A percentile compares a stretch with the other conserved stretches of the same genome.
phyloP scores from a whole-genome alignment of 257 asterid genomes.

The Nicotiana sylvestris region DNA sequence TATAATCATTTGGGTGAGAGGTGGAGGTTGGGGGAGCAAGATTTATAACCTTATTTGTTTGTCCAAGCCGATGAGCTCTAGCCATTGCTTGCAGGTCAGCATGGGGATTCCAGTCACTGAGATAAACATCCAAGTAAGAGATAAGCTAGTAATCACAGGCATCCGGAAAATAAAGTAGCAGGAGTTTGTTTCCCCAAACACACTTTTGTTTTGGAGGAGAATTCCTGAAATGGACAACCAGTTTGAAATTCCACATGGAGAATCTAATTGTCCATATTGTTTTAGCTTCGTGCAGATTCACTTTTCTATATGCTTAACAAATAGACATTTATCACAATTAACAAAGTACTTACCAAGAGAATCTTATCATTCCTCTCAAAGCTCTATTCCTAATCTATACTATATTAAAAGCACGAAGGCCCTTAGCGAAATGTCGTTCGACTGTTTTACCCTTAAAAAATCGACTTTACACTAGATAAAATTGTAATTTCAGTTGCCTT shows the following conservation, averaged over 20 bases:
- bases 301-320: background rate
- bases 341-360: background rate
- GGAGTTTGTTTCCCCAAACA: background rate
- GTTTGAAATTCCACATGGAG: background rate
- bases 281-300: background rate
- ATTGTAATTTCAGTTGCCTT: too few relatives aligned
- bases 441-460: too few relatives aligned
- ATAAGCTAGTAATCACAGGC: slow-evolving; percentile 11
- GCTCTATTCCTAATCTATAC: background rate
- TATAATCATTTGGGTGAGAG: background rate
- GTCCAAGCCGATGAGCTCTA: slow-evolving; percentile 99
- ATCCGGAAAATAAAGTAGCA: background rate
- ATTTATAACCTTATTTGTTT: slow-evolving; percentile 79
- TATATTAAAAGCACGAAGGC: too few relatives aligned
- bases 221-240: background rate
- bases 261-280: background rate
- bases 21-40: slow-evolving; percentile 16
- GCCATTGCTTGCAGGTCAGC: slow-evolving; percentile 99
- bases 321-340: background rate
- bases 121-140: slow-evolving; percentile 23
- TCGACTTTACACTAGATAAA: too few relatives aligned
- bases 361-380: slow-evolving; percentile 1
- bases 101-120: slow-evolving; percentile 99
- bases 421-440: too few relatives aligned
- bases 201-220: background rate